Evolutionary conservation across 495 filamentous ascomycete species (phyloP), one percentile per base, ranked within the genome.

Genomic region (Penicillium cosmopolitanum): DNA sequence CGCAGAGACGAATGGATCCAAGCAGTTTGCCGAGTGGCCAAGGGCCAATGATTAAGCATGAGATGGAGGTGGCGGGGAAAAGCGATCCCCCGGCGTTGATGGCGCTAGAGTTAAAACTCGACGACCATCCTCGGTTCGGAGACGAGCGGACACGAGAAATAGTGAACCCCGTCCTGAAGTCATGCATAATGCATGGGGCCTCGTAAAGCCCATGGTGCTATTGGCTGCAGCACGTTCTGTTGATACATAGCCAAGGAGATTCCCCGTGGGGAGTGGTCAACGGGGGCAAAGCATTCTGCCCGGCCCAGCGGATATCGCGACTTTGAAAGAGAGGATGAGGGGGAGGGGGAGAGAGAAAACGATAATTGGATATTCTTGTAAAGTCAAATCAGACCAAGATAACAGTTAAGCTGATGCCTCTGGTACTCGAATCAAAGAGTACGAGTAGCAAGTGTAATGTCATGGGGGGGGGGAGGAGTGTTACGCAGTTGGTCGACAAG

Each of bases 241-340:
- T 21, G 4, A 38, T 38, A 38, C 36, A 13, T 38, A 21, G 11
- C 34, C 35, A 50, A 10, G 42, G 25, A 21, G 13, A 18, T 66
- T 57, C 66, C 65, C 65, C 65, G 46, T 66, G 63, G 67, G 63
- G 61, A 57, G 58, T 50, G 36, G 50, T 38, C 48, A 16, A 36
- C 28, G 36, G 43, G 35, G 69, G 65, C 47, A 72, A 72, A 74
- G 63, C 58, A 55, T 71, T 72, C 67, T 64, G 40, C 72, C 63
- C 54, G 50, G 56, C n/a, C 57, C 60, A 52, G 48, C 10, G 16
- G 50, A 46, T 43, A 21, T 46, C 15, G 40, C 16, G 11, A 7
- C 11, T 44, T 16, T 44, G n/a, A 7, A 5, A 15, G 21, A 23
- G 16, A 44, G 6, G 8, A 44, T 3, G n/a, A n/a, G 8, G 13